Evolutionary conservation across 140 eudicot species (phyloP), one percentile per base, ranked within the genome.

Genomic region (Stevia rebaudiana): DNA sequence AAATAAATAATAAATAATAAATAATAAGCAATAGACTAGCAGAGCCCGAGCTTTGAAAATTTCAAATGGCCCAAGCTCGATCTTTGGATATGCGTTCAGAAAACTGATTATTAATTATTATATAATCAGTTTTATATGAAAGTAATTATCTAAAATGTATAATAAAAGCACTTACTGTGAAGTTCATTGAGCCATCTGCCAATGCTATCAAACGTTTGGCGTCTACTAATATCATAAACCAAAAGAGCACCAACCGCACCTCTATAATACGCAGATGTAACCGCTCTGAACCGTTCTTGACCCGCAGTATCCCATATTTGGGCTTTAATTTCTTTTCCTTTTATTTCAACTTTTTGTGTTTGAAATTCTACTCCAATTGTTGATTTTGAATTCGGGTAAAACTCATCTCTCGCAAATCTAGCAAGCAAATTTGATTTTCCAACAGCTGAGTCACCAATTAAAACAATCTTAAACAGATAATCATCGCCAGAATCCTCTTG

Each of bases 291-390:
- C 55, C 97, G 84, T 74, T 89, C 97, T 78, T 89, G 97, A 40
- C 97, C 97, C 25, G 97, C 97, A 10, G 97, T 89, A 73, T 89
- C 97, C 97, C 97, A 89, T 6, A 89, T 85, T 79, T 89, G 97
- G 16, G 97, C 97, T 68, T 85, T 89, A 60, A 89, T 80, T 83
- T 85, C 97, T 69, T 89, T 89, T 54, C 97, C 97, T 25, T 85
- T 85, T 8, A 89, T 81, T 74, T 78, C 81, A 69, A 89, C 78
- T 69, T 89, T 89, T 60, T 89, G 97, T 11, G 97, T 89, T 80
- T 89, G 97, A 62, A 89, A 89, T 72, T 89, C 97, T 59, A 89
- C 97, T 43, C 97, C 97, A 30, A 89, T 89, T 4, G 97, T 89
- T 33, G 97, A 89, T 53, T 89, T 89, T 25, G 97, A 89, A 53